phyloP scores from a whole-genome alignment of 2,329 filamentous ascomycete species.

The Karstenula rhodostoma region DNA sequence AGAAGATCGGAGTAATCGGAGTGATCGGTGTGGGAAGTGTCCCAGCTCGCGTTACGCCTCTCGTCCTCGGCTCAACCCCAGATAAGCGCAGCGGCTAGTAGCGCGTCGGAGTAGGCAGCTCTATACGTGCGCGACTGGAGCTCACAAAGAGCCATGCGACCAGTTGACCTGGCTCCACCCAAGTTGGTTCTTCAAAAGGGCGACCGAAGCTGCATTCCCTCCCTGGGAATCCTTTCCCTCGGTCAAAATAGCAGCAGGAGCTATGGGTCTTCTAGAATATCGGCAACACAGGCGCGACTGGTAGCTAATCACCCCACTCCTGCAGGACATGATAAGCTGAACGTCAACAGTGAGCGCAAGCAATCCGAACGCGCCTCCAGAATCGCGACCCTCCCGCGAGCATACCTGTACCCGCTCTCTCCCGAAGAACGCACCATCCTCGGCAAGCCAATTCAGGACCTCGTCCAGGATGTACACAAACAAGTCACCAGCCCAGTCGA shows the following conservation, averaged over 20 bases:
- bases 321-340: slow-evolving; percentile 24
- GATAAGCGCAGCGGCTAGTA: slow-evolving; percentile 15
- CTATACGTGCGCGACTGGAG: slow-evolving; percentile 1
- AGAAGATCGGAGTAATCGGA: background rate
- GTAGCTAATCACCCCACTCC: slow-evolving; percentile 56
- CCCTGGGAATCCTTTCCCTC: background rate
- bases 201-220: slow-evolving; percentile 2
- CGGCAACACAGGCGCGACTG: slow-evolving; percentile 75
- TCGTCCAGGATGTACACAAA: slow-evolving; percentile 81
- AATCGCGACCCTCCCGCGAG: slow-evolving; percentile 70
- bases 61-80: slow-evolving; percentile 21
- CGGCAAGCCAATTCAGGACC: slow-evolving; percentile 75
- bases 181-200: slow-evolving; percentile 13
- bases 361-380: slow-evolving; percentile 76
- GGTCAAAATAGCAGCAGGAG: slow-evolving; percentile 27
- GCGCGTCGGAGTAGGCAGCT: background rate
- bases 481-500: slow-evolving; percentile 71
- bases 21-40: background rate
- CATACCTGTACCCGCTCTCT: slow-evolving; percentile 73
- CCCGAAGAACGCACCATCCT: slow-evolving; percentile 72
- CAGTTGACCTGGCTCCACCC: slow-evolving; percentile 16
- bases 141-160: slow-evolving; percentile 16
- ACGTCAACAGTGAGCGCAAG: slow-evolving; percentile 72
- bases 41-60: background rate
- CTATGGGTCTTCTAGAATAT: slow-evolving; percentile 69